Base-by-base conservation (phyloP, 202 grass and related monocot genomes). In the Alloteropsis angusta region DNA sequence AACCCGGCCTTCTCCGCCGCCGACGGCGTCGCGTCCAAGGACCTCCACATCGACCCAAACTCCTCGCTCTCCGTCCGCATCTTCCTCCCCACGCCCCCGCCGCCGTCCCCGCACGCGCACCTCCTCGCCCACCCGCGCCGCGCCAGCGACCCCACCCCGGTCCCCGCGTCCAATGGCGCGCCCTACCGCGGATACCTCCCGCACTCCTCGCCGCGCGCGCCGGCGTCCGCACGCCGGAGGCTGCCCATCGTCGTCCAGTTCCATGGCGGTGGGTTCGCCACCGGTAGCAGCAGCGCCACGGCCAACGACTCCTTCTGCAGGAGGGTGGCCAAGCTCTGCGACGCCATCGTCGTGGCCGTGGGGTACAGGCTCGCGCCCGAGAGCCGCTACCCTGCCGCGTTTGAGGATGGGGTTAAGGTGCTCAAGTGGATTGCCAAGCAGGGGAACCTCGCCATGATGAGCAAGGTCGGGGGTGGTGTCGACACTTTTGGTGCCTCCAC, bases 231-330 rank as follows among this genome's bases (percentile, higher is more conserved):
- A 28, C 72, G 87, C 1, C 63, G 80, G 17, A 89, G 81, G 87
- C 84, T 97, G 16, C 93, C 93, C 41, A 84, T 93, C 82, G 71
- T 97, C 76, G 88, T 97, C 59, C 91, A 97, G 84, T 93, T 97
- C 74, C 93, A 97, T 77, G 93, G 93, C 68, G 93, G 93, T 0
- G 93, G 88, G 1, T 93, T 97, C 72, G 82, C 87, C 37, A 74
- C 89, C 11, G 91, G 93, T 21, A 97, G 93, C 85, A 97, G 77
- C 75, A 84, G 66, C 44, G 89, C 86, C 49, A 52, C 65, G 0
- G 82, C 93, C 79, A 97, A 97, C 74, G 93, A 97, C 74, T 83
- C 82, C 82, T 93, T 93, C 84, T 97, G 86, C 72, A 75, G 93
- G 76, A 58, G 93, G 82, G 89, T 97, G n/a, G 90, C 93, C 47